phyloP scores from a whole-genome alignment of 345 rosid genomes.

The Sonneratia alba region DNA sequence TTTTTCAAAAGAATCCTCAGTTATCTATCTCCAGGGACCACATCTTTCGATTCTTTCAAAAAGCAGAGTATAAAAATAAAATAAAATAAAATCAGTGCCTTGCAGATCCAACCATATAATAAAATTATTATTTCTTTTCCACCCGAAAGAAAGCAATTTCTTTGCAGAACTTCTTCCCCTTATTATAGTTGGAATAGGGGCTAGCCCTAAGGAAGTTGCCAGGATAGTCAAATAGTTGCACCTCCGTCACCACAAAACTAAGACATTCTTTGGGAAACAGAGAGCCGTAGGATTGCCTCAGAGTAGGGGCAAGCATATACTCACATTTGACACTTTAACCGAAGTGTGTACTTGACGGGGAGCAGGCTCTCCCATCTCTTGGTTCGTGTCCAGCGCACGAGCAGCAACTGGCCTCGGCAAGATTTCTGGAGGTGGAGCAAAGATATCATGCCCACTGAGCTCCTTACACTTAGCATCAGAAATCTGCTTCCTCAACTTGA shows the following conservation, averaged over 20 bases:
- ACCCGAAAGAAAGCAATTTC: background rate
- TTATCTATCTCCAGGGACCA: too few relatives aligned
- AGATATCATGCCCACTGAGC: constrained; percentile 87
- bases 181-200: background rate
- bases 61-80: too few relatives aligned
- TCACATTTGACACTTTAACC: constrained; percentile 21
- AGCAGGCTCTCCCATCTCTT: constrained; percentile 56
- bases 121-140: background rate
- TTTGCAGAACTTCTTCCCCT: background rate
- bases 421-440: constrained; percentile 95
- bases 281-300: background rate
- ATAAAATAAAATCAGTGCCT: too few relatives aligned
- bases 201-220: background rate
- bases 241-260: background rate
- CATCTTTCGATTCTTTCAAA: too few relatives aligned
- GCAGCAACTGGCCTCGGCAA: constrained; percentile 58
- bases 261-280: background rate
- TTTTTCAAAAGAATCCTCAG: too few relatives aligned
- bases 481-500: constrained; percentile 57
- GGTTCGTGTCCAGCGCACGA: constrained; percentile 60
- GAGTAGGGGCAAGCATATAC: constrained; percentile 2
- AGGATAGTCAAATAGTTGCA: background rate
- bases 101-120: background rate
- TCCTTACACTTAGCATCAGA: constrained; percentile 90
- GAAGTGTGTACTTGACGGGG: constrained; percentile 26